Evolutionary conservation across 2,329 filamentous ascomycete species (phyloP).

Genomic region (Chaetomiaceae sp.): DNA sequence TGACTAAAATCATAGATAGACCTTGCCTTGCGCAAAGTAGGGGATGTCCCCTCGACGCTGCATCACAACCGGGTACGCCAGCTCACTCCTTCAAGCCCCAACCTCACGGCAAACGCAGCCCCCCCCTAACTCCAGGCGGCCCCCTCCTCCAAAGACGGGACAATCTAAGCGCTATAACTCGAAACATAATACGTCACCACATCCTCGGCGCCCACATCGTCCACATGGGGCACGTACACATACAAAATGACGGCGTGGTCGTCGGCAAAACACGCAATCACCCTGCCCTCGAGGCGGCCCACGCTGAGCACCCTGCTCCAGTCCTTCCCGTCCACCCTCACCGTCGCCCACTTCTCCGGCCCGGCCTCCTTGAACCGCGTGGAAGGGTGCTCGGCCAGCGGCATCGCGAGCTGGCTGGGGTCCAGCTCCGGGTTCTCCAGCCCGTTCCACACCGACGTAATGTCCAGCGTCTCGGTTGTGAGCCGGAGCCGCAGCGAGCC

Average conservation of each 20-base stretch:
- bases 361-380: constrained; percentile 72
- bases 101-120: neutral
- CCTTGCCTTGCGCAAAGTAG: too few species aligned
- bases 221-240: constrained; percentile 71
- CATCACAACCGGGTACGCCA: too few species aligned
- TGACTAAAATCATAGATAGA: too few species aligned
- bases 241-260: constrained; percentile 78
- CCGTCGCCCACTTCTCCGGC: constrained; percentile 80
- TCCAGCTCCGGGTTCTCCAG: constrained; percentile 86
- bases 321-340: constrained; percentile 87
- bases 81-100: too few species aligned
- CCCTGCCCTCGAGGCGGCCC: constrained; percentile 78
- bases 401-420: constrained; percentile 65
- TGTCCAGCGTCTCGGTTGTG: constrained; percentile 76
- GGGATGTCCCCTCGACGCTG: too few species aligned
- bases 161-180: constrained; percentile 33
- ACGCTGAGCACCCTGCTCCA: constrained; percentile 95
- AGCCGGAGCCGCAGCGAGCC: constrained; percentile 77
- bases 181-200: constrained; percentile 60
- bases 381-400: constrained; percentile 75
- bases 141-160: neutral
- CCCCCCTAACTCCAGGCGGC: neutral
- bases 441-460: constrained; percentile 79
- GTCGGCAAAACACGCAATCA: constrained; percentile 86
- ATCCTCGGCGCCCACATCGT: constrained; percentile 61